Conservation (phyloP, 2,329 filamentous ascomycete genomes). For the Fusarium transvaalense region DNA sequence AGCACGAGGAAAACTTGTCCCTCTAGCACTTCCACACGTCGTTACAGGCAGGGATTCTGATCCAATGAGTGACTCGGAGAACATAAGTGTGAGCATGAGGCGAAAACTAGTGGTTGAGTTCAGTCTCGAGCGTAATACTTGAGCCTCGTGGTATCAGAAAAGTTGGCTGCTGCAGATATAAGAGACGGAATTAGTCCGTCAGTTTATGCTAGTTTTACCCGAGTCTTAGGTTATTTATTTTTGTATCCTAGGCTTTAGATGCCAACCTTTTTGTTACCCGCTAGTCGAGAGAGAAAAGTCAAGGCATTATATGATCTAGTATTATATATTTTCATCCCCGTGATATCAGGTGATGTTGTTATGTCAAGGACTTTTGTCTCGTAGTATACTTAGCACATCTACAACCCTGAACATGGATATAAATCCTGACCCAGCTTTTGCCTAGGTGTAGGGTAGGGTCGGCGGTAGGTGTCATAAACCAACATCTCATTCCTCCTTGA, state of each 20-base stretch:
- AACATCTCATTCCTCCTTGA: constrained; percentile 49
- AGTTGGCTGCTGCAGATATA: too few relatives aligned
- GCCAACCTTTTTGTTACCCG: too few relatives aligned
- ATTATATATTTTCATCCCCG: constrained; percentile 8
- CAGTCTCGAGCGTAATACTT: neutral
- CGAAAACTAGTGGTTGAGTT: neutral
- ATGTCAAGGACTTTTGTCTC: neutral
- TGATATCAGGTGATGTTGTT: neutral
- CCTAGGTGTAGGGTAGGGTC: neutral
- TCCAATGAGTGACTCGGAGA: neutral
- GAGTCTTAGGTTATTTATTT: too few relatives aligned
- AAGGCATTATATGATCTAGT: neutral
- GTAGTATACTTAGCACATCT: neutral
- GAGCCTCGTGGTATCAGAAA: too few relatives aligned
- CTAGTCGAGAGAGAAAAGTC: too few relatives aligned
- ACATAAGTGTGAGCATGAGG: neutral
- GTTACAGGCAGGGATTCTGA: neutral
- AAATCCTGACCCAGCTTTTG: neutral
- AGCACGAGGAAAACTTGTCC: neutral
- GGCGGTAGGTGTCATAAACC: neutral
- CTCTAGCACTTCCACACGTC: neutral
- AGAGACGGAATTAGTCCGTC: too few relatives aligned
- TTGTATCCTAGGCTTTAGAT: too few relatives aligned
- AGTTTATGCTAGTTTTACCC: too few relatives aligned
- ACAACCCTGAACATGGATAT: neutral